Conservation (phyloP, 192 early-diverging fungal genomes). For the Coemansia sp. region DNA sequence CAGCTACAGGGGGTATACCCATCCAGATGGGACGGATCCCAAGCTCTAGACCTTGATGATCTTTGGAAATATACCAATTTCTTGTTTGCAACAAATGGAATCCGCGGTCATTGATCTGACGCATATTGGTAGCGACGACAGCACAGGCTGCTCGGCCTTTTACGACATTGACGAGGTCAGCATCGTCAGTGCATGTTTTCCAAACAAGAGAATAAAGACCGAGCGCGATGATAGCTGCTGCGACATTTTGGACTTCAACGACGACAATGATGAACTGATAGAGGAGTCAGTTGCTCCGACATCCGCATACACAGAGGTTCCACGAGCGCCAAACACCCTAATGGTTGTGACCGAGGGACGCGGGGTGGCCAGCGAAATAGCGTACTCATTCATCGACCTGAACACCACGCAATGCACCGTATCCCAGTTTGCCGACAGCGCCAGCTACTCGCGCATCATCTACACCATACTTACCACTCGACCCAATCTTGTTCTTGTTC, state of each 20-base stretch:
- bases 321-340: conserved; percentile 19
- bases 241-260: neutral
- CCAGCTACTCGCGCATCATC: conserved; percentile 50
- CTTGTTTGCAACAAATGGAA: neutral
- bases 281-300: conserved; percentile 24
- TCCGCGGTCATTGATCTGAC: conserved; percentile 29
- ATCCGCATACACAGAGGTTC: conserved; percentile 32
- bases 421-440: conserved; percentile 44
- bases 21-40: neutral
- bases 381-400: conserved; percentile 40
- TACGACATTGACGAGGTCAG: conserved; percentile 11
- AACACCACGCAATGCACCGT: conserved; percentile 33
- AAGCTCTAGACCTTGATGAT: neutral
- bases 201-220: conserved; percentile 13
- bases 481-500: conserved; percentile 41
- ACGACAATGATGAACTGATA: neutral
- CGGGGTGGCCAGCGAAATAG: conserved; percentile 44
- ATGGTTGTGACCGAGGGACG: conserved; percentile 49
- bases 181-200: conserved; percentile 1
- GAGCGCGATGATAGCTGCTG: neutral
- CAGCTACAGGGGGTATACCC: conserved; percentile 19
- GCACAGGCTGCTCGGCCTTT: conserved; percentile 1
- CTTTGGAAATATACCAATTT: neutral
- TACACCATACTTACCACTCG: conserved; percentile 34
- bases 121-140: conserved; percentile 11